A percentile compares a stretch with the other conserved stretches of the same genome.
phyloP scores from a whole-genome alignment of 2,329 filamentous ascomycete species.

The Chaetomium sp. region DNA sequence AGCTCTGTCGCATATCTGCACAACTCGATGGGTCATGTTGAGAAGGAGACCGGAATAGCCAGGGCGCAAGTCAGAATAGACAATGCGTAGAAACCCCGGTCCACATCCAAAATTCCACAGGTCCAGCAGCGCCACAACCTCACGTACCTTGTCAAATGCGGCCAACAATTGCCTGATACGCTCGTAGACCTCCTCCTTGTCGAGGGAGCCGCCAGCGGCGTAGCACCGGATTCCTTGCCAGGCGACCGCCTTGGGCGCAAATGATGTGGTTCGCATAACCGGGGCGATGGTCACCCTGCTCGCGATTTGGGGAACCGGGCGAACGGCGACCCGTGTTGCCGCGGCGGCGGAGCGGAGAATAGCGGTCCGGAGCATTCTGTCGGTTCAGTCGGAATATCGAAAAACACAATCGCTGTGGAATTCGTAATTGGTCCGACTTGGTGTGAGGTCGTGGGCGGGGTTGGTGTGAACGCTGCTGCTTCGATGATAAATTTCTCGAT shows the following conservation, averaged over 20 bases:
- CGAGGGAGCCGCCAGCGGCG: slow-evolving; percentile 71
- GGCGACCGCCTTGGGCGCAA: slow-evolving; percentile 45
- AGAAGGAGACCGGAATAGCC: neutral
- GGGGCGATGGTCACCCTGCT: slow-evolving; percentile 55
- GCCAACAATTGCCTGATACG: slow-evolving; percentile 56
- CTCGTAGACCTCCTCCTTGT: slow-evolving; percentile 47
- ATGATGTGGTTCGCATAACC: slow-evolving; percentile 52
- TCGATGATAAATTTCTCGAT: slow-evolving; percentile 43
- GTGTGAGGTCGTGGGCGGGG: slow-evolving; percentile 6
- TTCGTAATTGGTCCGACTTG: slow-evolving; percentile 16
- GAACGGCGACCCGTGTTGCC: slow-evolving; percentile 45
- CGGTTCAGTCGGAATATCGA: slow-evolving; percentile 10
- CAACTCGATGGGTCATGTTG: neutral
- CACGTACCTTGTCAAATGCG: slow-evolving; percentile 90
- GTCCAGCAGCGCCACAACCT: neutral
- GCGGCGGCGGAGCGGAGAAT: slow-evolving; percentile 72
- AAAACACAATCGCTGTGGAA: neutral
- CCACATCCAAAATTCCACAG: neutral
- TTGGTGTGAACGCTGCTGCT: slow-evolving; percentile 12
- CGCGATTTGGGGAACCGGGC: slow-evolving; percentile 49
- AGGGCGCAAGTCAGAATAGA: slow-evolving; percentile 18
- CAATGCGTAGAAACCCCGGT: neutral
- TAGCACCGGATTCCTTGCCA: slow-evolving; percentile 75
- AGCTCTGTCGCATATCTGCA: neutral
- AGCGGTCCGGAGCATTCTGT: slow-evolving; percentile 83